phyloP scores from a whole-genome alignment of 2,329 filamentous ascomycete genomes.

The Epichloe sp. region DNA sequence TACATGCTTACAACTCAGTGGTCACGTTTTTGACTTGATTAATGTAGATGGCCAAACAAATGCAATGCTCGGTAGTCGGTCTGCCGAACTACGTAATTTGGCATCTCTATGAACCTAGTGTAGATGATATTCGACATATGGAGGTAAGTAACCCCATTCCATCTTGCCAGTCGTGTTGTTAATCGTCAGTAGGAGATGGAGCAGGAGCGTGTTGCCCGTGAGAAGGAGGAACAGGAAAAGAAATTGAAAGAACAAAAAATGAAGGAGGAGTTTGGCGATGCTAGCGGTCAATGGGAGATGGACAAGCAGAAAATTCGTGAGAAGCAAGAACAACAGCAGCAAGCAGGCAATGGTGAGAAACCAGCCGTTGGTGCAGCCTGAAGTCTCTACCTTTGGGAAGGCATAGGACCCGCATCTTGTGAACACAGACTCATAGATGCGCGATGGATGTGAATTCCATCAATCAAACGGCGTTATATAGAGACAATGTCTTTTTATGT shows the following conservation, averaged over 20 bases:
- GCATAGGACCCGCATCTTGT: too few relatives aligned
- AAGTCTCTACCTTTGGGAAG: too few relatives aligned
- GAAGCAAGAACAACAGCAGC: conserved; percentile 4
- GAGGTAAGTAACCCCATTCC: conserved; percentile 38
- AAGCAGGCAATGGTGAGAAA: neutral
- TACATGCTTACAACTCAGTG: too few relatives aligned
- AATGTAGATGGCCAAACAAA: conserved; percentile 81
- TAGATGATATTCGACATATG: conserved; percentile 96
- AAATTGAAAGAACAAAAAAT: conserved; percentile 62
- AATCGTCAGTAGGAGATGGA: conserved; percentile 67
- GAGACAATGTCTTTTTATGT: too few relatives aligned
- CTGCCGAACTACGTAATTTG: conserved; percentile 97
- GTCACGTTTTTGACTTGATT: neutral
- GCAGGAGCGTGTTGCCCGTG: conserved; percentile 63
- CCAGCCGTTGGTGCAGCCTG: neutral
- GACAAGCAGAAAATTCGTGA: conserved; percentile 72
- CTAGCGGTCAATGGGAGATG: conserved; percentile 73
- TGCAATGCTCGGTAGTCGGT: conserved; percentile 91
- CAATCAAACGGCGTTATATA: too few relatives aligned
- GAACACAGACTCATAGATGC: too few relatives aligned
- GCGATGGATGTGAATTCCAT: too few relatives aligned
- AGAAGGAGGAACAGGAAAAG: conserved; percentile 54
- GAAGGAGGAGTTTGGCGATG: conserved; percentile 66
- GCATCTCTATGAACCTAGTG: conserved; percentile 98
- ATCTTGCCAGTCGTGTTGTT: neutral